Base-by-base conservation (phyloP, 805 yeast species). In the Lipomyces mesembrius region DNA sequence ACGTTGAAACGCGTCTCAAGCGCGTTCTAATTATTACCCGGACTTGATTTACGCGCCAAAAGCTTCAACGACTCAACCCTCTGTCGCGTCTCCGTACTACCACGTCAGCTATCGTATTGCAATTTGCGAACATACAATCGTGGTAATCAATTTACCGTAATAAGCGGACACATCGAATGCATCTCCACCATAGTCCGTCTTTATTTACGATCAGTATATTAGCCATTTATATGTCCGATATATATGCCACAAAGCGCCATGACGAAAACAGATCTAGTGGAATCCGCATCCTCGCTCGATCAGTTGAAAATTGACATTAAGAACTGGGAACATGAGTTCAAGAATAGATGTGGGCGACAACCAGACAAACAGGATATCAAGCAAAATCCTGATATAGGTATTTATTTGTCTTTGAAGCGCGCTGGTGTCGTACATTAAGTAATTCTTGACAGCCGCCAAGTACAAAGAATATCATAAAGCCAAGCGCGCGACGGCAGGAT, bases 251-350 rank as follows among this genome's bases (percentile, higher is more conserved):
- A 11, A 27, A 4, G 11, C 32, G 11, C 32, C 20, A 32, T 32
- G 32, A n/a, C n/a, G 9, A n/a, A 14, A 32, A 20, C 20, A 22
- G 57, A 53, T 20, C n/a, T 32, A 20, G 49, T 9, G 12, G 46
- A 27, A 20, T n/a, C 22, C 20, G 59, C 2, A 17, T n/a, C 55
- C 27, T 39, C 59, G 29, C 51, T 53, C 9, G 70, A 69, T 29
- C 53, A 67, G 59, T 72, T 85, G 43, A 83, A 83, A 68, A 69
- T 76, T 7, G 82, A 81, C 64, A 78, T 87, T 62, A 87, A 87
- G 71, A 74, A 74, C 9, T 87, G 90, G 89, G 90, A 87, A 68
- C 80, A 82, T 56, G 70, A 72, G 1, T 87, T 85, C 71, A 72
- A 75, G 20, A 70, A 72, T 17, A 67, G 74, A 25, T 69, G 80